A percentile compares a stretch with the other conserved stretches of the same genome.
Conservation (phyloP, 2,329 filamentous ascomycete genomes). For the Pseudonectria buxi region DNA sequence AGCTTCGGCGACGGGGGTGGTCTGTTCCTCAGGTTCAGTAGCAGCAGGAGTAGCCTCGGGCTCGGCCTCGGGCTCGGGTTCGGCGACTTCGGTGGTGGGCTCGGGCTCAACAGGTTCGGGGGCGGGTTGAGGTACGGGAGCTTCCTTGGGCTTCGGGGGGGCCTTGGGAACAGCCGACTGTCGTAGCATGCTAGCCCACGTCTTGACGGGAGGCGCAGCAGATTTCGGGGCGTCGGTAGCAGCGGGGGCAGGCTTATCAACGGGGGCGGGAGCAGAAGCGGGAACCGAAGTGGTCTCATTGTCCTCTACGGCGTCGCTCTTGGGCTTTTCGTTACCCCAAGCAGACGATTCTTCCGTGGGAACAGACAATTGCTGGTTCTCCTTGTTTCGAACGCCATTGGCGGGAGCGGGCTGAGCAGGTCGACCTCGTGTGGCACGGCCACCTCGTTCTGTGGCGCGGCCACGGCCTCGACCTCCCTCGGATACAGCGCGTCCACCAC, state of each 20-base stretch:
- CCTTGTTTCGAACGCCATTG: constrained; percentile 56
- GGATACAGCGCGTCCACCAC: constrained; percentile 55
- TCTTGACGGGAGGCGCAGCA: constrained; percentile 43
- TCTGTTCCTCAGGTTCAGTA: constrained; percentile 28
- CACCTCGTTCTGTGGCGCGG: constrained; percentile 56
- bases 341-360: constrained; percentile 62
- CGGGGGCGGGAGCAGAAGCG: constrained; percentile 7
- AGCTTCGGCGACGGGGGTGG: constrained; percentile 28
- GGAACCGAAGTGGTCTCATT: constrained; percentile 17
- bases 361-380: constrained; percentile 50
- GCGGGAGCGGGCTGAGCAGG: constrained; percentile 47
- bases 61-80: constrained; percentile 30
- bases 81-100: constrained; percentile 27
- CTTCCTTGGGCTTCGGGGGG: constrained; percentile 47
- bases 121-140: constrained; percentile 37
- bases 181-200: constrained; percentile 71
- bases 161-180: constrained; percentile 52
- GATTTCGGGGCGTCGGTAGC: constrained; percentile 32
- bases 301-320: constrained; percentile 27
- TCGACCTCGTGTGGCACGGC: constrained; percentile 57
- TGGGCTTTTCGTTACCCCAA: constrained; percentile 38
- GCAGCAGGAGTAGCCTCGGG: constrained; percentile 14
- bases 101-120: constrained; percentile 29
- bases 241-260: constrained; percentile 27
- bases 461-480: constrained; percentile 58